These are phyloP conservation scores for Micractinium sp. DNA, from an alignment of 139 green algal species.

Conservation along the genomic window DNA sequence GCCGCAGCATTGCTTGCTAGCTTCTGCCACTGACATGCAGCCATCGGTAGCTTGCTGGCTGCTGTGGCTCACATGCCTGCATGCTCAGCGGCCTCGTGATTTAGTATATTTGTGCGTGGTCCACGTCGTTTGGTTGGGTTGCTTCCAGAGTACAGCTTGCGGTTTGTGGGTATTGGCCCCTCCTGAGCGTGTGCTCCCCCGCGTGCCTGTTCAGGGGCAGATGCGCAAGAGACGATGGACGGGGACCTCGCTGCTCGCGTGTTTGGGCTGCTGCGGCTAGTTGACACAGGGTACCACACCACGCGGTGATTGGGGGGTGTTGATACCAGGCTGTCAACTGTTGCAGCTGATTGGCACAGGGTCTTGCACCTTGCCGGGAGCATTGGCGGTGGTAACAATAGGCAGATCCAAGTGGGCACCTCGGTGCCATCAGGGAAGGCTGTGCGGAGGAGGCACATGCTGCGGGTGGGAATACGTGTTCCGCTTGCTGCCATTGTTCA, in stretches of 20 bases:
- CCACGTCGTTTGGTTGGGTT: no score
- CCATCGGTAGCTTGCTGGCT: background rate
- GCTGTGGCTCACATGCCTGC: background rate
- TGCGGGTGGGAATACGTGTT: no score
- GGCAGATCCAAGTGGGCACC: no score
- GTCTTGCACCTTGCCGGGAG: no score
- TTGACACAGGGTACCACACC: conserved; percentile 76
- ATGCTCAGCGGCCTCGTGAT: background rate
- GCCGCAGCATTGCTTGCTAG: no score
- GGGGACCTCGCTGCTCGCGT: conserved; percentile 89
- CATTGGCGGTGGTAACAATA: no score
- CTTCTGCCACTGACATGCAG: no score
- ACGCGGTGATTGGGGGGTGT: background rate
- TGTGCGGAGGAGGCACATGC: no score
- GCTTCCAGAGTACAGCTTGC: background rate
- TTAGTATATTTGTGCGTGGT: background rate
- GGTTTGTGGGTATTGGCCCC: background rate
- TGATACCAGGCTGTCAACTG: no score
- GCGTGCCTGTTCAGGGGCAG: conserved; percentile 30
- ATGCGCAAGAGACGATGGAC: conserved; percentile 88
- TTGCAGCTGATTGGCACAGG: background rate
- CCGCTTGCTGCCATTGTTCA: background rate
- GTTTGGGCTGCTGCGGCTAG: conserved; percentile 82
- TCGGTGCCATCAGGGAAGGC: no score
- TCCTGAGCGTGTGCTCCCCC: background rate